Conservation (phyloP, 164 flowering plant species). For the Tetracentron sinense region DNA sequence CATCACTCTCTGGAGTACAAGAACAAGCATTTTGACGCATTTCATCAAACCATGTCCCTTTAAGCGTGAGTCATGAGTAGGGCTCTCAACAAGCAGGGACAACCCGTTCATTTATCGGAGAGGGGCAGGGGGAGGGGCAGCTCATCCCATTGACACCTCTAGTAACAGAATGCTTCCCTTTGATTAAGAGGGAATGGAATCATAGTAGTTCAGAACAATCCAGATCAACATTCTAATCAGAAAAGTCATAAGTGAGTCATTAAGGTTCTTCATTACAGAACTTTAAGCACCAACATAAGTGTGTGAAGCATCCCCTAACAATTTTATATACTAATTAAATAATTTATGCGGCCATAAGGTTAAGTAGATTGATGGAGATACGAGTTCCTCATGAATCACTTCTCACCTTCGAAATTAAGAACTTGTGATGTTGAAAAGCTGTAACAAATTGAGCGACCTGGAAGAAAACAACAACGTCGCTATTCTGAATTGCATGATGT, state of each 20-base stretch:
- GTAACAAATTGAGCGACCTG: slow-evolving; percentile 75
- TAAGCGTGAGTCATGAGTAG: no score
- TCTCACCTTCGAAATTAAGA: slow-evolving; percentile 59
- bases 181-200: no score
- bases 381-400: not conserved
- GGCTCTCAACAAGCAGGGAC: no score
- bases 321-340: not conserved
- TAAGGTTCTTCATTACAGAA: not conserved
- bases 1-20: no score
- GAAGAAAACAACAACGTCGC: slow-evolving; percentile 70
- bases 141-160: not conserved
- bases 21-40: no score
- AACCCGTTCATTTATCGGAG: no score
- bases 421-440: slow-evolving; percentile 74
- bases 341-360: not conserved
- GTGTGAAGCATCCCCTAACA: not conserved
- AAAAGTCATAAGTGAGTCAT: not conserved
- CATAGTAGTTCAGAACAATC: no score
- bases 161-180: not conserved
- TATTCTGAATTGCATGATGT: slow-evolving; percentile 55
- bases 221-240: no score
- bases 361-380: not conserved
- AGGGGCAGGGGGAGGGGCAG: no score
- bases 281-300: not conserved
- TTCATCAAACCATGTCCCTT: no score